phyloP scores from a whole-genome alignment of 176 grass and related monocot species.

The Poa pratensis region DNA sequence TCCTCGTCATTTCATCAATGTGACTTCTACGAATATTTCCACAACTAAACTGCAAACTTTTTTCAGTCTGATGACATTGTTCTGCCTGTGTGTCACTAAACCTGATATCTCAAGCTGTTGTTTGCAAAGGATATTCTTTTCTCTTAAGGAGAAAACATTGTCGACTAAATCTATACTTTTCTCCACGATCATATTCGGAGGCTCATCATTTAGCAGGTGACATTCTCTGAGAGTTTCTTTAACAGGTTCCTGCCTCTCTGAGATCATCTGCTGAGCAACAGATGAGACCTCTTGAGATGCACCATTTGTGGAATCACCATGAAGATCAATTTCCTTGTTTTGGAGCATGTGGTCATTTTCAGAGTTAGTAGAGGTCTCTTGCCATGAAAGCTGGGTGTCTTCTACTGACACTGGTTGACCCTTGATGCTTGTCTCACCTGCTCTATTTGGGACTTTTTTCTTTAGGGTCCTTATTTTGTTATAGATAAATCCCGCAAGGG shows the following conservation, averaged over 20 bases:
- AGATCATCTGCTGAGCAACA: constrained; percentile 36
- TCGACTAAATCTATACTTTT: constrained; percentile 55
- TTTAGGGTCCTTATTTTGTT: constrained; percentile 46
- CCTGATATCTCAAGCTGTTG: constrained; percentile 59
- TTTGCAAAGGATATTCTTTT: constrained; percentile 54
- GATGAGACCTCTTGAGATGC: constrained; percentile 37
- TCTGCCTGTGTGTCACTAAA: constrained; percentile 51
- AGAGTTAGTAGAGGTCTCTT: constrained; percentile 38
- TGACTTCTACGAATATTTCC: constrained; percentile 41
- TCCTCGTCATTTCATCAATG: constrained; percentile 38
- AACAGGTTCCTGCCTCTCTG: constrained; percentile 39
- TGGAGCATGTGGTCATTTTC: constrained; percentile 4
- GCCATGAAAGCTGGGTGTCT: background rate
- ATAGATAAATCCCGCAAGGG: constrained; percentile 52
- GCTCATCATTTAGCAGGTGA: constrained; percentile 33
- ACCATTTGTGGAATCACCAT: constrained; percentile 39
- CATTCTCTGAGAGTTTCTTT: constrained; percentile 33
- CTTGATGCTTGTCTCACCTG: constrained; percentile 31
- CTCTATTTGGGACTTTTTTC: constrained; percentile 45
- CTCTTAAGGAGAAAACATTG: constrained; percentile 51
- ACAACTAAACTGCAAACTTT: constrained; percentile 51
- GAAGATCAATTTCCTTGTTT: constrained; percentile 36
- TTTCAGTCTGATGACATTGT: constrained; percentile 48
- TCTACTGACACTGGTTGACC: constrained; percentile 22
- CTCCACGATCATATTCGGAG: background rate